Conservation (phyloP, 2,329 filamentous ascomycete genomes). For the Lecanicillium sp. region DNA sequence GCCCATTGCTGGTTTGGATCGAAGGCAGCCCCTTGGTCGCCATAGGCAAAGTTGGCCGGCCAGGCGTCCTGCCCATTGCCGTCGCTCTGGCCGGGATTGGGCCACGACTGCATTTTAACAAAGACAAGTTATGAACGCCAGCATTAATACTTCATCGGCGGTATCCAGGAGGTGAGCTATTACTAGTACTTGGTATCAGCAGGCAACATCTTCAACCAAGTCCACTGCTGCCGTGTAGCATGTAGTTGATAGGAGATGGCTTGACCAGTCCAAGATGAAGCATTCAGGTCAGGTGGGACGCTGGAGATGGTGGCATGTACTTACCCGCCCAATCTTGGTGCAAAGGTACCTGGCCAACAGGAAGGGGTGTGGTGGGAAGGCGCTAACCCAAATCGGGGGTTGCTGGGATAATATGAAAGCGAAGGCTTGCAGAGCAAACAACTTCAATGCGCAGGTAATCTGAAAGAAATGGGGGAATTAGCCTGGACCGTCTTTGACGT, state of each 20-base stretch:
- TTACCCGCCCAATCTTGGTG: slow-evolving; percentile 4
- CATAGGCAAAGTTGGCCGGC: slow-evolving; percentile 29
- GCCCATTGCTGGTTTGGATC: slow-evolving; percentile 34
- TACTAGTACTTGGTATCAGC: slow-evolving; percentile 11
- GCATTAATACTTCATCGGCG: slow-evolving; percentile 6
- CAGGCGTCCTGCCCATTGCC: slow-evolving; percentile 30
- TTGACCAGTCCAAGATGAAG: neutral
- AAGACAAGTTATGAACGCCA: slow-evolving; percentile 14
- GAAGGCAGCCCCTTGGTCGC: slow-evolving; percentile 31
- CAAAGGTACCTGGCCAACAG: slow-evolving; percentile 3
- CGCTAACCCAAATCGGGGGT: slow-evolving; percentile 8
- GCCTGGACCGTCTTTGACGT: neutral
- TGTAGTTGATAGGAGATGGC: neutral
- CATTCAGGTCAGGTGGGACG: slow-evolving; percentile 1
- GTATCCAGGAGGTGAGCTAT: neutral
- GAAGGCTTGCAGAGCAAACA: neutral
- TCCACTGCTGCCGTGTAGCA: neutral
- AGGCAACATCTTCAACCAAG: neutral
- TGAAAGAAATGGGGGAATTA: slow-evolving; percentile 8
- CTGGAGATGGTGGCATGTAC: slow-evolving; percentile 1
- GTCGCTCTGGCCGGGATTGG: slow-evolving; percentile 31
- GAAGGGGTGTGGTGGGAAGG: neutral
- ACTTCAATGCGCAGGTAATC: neutral
- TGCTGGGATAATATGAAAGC: neutral
- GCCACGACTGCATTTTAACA: slow-evolving; percentile 36